These are phyloP conservation scores for Hypoxylon trugodes DNA, from an alignment of 495 filamentous ascomycete species.

Conservation along the genomic window DNA sequence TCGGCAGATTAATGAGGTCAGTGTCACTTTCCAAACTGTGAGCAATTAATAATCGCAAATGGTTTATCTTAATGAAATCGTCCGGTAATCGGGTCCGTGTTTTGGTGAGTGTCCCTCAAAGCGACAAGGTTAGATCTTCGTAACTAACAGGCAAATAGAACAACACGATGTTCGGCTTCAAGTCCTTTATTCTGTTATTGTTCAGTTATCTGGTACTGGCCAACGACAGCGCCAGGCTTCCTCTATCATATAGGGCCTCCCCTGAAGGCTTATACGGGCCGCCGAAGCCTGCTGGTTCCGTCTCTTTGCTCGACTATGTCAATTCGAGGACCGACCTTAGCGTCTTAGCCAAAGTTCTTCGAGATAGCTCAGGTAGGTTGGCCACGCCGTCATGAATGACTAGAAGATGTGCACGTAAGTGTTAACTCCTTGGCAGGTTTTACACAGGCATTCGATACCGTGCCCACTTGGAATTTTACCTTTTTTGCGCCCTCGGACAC, in stretches of 20 bases:
- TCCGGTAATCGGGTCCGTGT: too few species aligned
- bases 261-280: slow-evolving; percentile 34
- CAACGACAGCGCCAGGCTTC: neutral
- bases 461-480: slow-evolving; percentile 35
- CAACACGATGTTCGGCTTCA: neutral
- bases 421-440: slow-evolving; percentile 30
- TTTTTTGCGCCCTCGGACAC: slow-evolving; percentile 43
- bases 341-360: slow-evolving; percentile 31
- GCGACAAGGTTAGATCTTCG: too few species aligned
- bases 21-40: too few species aligned
- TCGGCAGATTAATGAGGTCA: too few species aligned
- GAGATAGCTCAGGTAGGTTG: slow-evolving; percentile 26
- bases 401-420: too few species aligned
- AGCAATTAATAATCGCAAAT: too few species aligned
- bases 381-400: neutral
- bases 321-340: slow-evolving; percentile 39
- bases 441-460: slow-evolving; percentile 33
- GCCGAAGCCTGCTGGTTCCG: slow-evolving; percentile 21
- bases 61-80: too few species aligned
- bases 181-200: neutral
- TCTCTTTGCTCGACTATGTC: slow-evolving; percentile 39
- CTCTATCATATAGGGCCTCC: slow-evolving; percentile 11
- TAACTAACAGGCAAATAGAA: neutral
- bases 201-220: slow-evolving; percentile 5
- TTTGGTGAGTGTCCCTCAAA: too few species aligned